Evolutionary conservation across 257 asterid species (phyloP), one percentile per base, ranked within the genome.

Genomic region (Scutellaria galericulata): DNA sequence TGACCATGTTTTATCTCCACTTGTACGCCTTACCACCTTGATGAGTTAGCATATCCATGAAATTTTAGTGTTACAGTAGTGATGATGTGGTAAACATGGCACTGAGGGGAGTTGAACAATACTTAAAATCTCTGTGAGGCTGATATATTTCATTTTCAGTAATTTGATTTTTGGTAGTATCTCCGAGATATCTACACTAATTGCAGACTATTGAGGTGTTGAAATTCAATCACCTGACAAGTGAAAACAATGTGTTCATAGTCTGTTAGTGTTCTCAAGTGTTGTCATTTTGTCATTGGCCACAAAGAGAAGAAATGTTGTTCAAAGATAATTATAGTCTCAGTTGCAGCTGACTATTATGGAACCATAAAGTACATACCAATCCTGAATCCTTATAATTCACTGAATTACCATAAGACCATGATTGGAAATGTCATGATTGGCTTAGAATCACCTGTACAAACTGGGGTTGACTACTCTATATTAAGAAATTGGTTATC

Each of bases 191-290:
- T 20, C 42, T 31, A 7, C 10, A 57, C 44, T 44, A 7, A 57
- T 42, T 20, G 70, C 27, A 22, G 12, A 52, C n/a, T 39, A 24
- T 57, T 47, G 66, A 45, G 47, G 14, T n/a, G 22, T 69, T 27
- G 46, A 11, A 47, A 47, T 24, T 27, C 56, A 9, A 22, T 22
- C 59, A 27, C 31, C 14, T 47, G 71, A 13, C 41, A 63, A 64
- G 71, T 46, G 66, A 48, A 22, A 58, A 20, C 37, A 44, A 55
- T 56, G 66, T 46, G 12, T 69, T 41, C 65, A 18, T 42, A 42
- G 45, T 11, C 57, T 54, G 52, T 53, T 8, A 37, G 27, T 22
- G 27, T 22, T 22, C 27, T 22, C 27, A 22, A 22, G 27, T 22
- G 27, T 2, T 1, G 11, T n/a, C 44, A 12, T 70, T 35, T 24